A percentile compares a stretch with the other conserved stretches of the same genome.
These are phyloP conservation scores for Ogataea ramenticola DNA, from an alignment of 805 yeast genomes.

Conservation along the genomic window DNA sequence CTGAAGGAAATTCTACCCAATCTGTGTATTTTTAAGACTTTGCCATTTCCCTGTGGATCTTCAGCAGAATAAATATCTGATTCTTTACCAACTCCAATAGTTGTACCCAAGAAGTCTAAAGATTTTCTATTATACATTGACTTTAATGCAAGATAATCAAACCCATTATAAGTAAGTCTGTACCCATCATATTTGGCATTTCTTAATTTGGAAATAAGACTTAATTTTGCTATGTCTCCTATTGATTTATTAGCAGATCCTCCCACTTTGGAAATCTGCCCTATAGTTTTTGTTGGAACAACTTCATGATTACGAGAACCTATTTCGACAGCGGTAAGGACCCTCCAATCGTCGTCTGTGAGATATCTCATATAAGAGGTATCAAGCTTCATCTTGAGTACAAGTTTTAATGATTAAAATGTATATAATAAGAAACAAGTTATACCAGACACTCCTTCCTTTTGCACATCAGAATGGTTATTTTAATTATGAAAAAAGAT, in stretches of 20 bases:
- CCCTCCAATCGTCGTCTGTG: slow-evolving; percentile 84
- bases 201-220: slow-evolving; percentile 66
- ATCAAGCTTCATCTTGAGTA: slow-evolving; percentile 71
- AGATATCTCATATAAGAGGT: slow-evolving; percentile 90
- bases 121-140: slow-evolving; percentile 71
- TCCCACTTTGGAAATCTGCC: slow-evolving; percentile 69
- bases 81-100: slow-evolving; percentile 96
- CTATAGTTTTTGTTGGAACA: slow-evolving; percentile 84
- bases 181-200: slow-evolving; percentile 96
- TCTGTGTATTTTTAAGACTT: slow-evolving; percentile 84
- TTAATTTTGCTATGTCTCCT: slow-evolving; percentile 80
- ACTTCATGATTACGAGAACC: slow-evolving; percentile 93
- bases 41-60: slow-evolving; percentile 52
- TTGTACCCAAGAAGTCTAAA: slow-evolving; percentile 71
- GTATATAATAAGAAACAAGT: too few relatives aligned
- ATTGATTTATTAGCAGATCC: slow-evolving; percentile 75
- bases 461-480: too few relatives aligned
- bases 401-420: too few relatives aligned
- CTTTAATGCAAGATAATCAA: slow-evolving; percentile 86
- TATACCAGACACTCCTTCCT: too few relatives aligned
- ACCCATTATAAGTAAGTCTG: slow-evolving; percentile 80
- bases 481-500: too few relatives aligned
- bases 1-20: slow-evolving; percentile 91
- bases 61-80: slow-evolving; percentile 87
- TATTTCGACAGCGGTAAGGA: slow-evolving; percentile 79